Conservation (phyloP, 2,329 filamentous ascomycete genomes). For the Lecanosticta acicola region DNA sequence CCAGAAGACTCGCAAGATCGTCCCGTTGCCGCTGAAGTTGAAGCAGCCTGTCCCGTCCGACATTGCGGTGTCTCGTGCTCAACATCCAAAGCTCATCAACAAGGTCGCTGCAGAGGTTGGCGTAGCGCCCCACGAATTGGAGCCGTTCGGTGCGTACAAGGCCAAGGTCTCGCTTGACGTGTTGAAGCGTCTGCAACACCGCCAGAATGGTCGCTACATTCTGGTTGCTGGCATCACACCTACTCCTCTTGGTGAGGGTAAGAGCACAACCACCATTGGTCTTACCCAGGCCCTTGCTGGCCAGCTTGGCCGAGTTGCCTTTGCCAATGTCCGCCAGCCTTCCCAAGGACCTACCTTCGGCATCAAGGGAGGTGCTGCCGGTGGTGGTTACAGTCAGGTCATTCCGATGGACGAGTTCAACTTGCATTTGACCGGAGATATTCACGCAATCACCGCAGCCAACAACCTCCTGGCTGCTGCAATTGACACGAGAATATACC, state of each 20-base stretch:
- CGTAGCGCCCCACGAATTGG: constrained; percentile 80
- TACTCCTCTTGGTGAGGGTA: constrained; percentile 92
- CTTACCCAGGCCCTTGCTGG: constrained; percentile 87
- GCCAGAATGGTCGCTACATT: constrained; percentile 82
- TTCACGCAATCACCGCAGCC: constrained; percentile 92
- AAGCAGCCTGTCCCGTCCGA: constrained; percentile 84
- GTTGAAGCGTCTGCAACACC: constrained; percentile 77
- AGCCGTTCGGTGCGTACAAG: constrained; percentile 93
- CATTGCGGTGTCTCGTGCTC: constrained; percentile 82
- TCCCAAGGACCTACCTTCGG: constrained; percentile 97
- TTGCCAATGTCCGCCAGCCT: constrained; percentile 95
- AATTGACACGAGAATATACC: constrained; percentile 97
- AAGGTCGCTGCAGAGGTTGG: constrained; percentile 79
- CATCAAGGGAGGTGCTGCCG: constrained; percentile 96
- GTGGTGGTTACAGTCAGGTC: constrained; percentile 96
- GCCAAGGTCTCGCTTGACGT: constrained; percentile 85
- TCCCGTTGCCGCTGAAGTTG: constrained; percentile 77
- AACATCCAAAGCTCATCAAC: constrained; percentile 88
- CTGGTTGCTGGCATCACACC: constrained; percentile 94
- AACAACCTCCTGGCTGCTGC: constrained; percentile 96
- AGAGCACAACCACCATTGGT: constrained; percentile 96
- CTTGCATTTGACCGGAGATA: constrained; percentile 92
- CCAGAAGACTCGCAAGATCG: constrained; percentile 72
- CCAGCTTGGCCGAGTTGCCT: constrained; percentile 79
- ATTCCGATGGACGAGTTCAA: constrained; percentile 99